A percentile compares a stretch with the other conserved stretches of the same genome.
Conservation (phyloP, 2,329 filamentous ascomycete genomes). For the Fusarium nygamai region DNA sequence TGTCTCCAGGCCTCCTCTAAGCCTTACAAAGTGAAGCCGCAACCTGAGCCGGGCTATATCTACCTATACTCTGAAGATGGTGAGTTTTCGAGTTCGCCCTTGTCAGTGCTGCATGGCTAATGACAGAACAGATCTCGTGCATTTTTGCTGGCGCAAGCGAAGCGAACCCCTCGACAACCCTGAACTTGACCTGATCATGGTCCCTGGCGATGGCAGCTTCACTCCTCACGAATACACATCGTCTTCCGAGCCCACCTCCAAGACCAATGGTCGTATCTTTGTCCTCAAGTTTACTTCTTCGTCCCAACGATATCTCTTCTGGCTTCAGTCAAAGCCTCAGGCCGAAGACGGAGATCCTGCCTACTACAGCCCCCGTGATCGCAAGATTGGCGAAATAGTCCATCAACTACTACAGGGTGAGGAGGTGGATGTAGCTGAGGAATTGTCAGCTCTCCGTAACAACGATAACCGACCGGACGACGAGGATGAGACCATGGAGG, state of each 20-base stretch:
- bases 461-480: slow-evolving; percentile 61
- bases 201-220: slow-evolving; percentile 89
- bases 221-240: slow-evolving; percentile 76
- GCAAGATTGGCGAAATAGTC: slow-evolving; percentile 88
- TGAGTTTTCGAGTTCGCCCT: slow-evolving; percentile 46
- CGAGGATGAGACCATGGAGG: slow-evolving; percentile 63
- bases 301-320: slow-evolving; percentile 92
- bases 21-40: slow-evolving; percentile 78
- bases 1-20: slow-evolving; percentile 57
- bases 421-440: slow-evolving; percentile 80
- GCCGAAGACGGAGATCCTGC: slow-evolving; percentile 72
- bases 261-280: slow-evolving; percentile 90
- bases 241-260: slow-evolving; percentile 65
- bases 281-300: slow-evolving; percentile 94
- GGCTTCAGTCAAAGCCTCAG: slow-evolving; percentile 93
- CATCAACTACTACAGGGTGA: slow-evolving; percentile 87
- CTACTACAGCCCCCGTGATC: slow-evolving; percentile 86
- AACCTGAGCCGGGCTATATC: slow-evolving; percentile 81
- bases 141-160: slow-evolving; percentile 97
- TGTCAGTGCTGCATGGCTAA: slow-evolving; percentile 1
- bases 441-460: slow-evolving; percentile 72
- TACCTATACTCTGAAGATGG: slow-evolving; percentile 95
- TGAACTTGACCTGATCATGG: slow-evolving; percentile 91
- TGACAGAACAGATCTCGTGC: slow-evolving; percentile 75
- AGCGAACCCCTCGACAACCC: slow-evolving; percentile 74